A percentile compares a stretch with the other conserved stretches of the same genome.
Evolutionary conservation across 1,139 yeast species (phyloP).

Genomic region (Candida tropicalis): DNA sequence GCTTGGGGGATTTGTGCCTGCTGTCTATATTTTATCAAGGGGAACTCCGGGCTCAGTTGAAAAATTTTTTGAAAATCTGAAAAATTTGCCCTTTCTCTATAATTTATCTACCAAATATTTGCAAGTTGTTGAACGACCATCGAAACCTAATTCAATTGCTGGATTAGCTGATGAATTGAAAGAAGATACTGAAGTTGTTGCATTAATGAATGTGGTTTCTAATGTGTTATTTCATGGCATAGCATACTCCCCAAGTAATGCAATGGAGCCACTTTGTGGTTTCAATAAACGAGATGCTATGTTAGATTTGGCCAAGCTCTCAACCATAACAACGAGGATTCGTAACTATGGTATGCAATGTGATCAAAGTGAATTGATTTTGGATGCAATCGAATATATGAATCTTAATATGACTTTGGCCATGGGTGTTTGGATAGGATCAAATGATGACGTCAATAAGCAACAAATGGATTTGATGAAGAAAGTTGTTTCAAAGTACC

Average conservation of each 20-base stretch:
- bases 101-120: slow-evolving; percentile 15
- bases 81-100: slow-evolving; percentile 12
- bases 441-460: slow-evolving; percentile 39
- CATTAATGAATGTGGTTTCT: slow-evolving; percentile 30
- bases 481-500: slow-evolving; percentile 43
- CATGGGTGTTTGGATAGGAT: slow-evolving; percentile 67
- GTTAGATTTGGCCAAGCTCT: slow-evolving; percentile 56
- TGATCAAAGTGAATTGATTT: slow-evolving; percentile 52
- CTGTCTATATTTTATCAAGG: slow-evolving; percentile 21
- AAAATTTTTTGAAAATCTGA: slow-evolving; percentile 20
- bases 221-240: slow-evolving; percentile 53
- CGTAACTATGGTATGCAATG: slow-evolving; percentile 69
- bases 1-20: slow-evolving; percentile 25
- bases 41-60: slow-evolving; percentile 25
- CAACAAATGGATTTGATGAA: slow-evolving; percentile 49
- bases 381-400: slow-evolving; percentile 55
- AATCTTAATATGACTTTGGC: slow-evolving; percentile 58
- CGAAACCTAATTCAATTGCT: slow-evolving; percentile 11
- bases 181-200: slow-evolving; percentile 29
- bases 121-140: background rate
- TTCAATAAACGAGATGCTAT: slow-evolving; percentile 48
- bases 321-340: slow-evolving; percentile 59
- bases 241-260: slow-evolving; percentile 60
- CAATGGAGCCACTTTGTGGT: slow-evolving; percentile 56
- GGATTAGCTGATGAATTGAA: slow-evolving; percentile 30